phyloP scores from a whole-genome alignment of 306 rosid genomes.

The Pyrus pyrifolia region DNA sequence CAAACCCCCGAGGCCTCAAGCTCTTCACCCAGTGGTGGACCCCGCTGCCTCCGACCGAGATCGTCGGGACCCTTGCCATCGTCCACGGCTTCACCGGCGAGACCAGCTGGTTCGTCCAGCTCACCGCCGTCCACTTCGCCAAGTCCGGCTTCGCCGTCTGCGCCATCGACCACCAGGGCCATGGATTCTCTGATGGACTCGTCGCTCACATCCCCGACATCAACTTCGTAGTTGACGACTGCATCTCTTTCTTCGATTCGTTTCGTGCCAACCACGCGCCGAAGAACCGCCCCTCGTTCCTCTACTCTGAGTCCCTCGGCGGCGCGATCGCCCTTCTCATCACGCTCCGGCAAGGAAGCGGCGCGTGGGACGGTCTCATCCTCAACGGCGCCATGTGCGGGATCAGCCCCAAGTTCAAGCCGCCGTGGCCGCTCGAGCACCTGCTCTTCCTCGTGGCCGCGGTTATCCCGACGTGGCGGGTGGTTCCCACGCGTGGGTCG shows the following conservation, averaged over 20 bases:
- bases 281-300: conserved; percentile 49
- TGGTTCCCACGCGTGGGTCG: conserved; percentile 87
- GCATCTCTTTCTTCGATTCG: conserved; percentile 54
- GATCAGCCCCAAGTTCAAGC: conserved; percentile 83
- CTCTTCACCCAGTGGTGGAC: conserved; percentile 94
- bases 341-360: conserved; percentile 40
- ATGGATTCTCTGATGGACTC: conserved; percentile 97
- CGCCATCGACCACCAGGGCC: conserved; percentile 96
- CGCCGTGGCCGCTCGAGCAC: conserved; percentile 96
- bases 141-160: conserved; percentile 78
- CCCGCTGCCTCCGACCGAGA: conserved; percentile 53
- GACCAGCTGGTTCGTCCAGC: conserved; percentile 91
- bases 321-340: conserved; percentile 81
- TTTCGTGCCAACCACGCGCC: conserved; percentile 56
- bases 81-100: conserved; percentile 97
- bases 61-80: conserved; percentile 53
- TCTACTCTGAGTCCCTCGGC: conserved; percentile 90
- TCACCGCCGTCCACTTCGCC: conserved; percentile 72
- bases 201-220: conserved; percentile 73
- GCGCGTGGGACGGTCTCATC: conserved; percentile 57
- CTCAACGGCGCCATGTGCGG: conserved; percentile 99
- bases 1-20: conserved; percentile 63
- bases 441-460: conserved; percentile 63
- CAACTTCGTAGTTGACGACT: conserved; percentile 83
- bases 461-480: conserved; percentile 79